Evolutionary conservation across 2,329 filamentous ascomycete species (phyloP), one percentile per base, ranked within the genome.

Genomic region (Cladobotryum protrusum): DNA sequence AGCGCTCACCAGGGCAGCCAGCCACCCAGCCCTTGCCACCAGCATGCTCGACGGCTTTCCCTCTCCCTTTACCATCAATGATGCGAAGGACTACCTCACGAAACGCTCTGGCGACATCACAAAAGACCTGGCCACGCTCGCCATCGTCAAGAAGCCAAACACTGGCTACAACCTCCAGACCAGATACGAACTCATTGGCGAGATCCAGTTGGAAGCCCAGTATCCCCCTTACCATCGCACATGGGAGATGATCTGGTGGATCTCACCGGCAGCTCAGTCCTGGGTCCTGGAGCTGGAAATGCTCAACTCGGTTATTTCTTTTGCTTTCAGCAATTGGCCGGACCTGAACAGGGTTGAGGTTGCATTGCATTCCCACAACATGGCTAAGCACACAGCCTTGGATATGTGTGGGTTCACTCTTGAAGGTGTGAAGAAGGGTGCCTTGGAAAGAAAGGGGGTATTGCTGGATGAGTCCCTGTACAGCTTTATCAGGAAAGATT

Each of bases 171-270:
- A 67, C 48, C 61, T 63, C 15, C 56, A 53, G 1, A 17, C 45
- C 0, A 50, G 54, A 19, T 54, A 56, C 4, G 43, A 62, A 12
- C 62, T 68, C 43, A 59, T 69, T 11, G 76, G 76, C 43, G 61
- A 59, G 46, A 62, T 76, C 9, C 70, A 73, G 33, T 55, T 77
- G 32, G 63, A 61, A 36, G 53, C 62, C 3, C 52, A 61, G 11
- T 54, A 55, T 13, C 70, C 73, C 44, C 62, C 72, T 53, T 66
- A 74, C 49, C 66, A 64, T 52, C 64, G 66, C 43, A 72, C 68
- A 4, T 67, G 68, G 58, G 74, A 78, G 63, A 11, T 78, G 1
- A 76, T 75, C 5, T 79, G 78, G 63, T 77, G 72, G 69, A 34
- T 75, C 17, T 69, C 64, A 1, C 63, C 61, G 37, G 55, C 61